Evolutionary conservation across 2,329 filamentous ascomycete species (phyloP), one percentile per base, ranked within the genome.

Genomic region (Pseudogymnoascus sp.): DNA sequence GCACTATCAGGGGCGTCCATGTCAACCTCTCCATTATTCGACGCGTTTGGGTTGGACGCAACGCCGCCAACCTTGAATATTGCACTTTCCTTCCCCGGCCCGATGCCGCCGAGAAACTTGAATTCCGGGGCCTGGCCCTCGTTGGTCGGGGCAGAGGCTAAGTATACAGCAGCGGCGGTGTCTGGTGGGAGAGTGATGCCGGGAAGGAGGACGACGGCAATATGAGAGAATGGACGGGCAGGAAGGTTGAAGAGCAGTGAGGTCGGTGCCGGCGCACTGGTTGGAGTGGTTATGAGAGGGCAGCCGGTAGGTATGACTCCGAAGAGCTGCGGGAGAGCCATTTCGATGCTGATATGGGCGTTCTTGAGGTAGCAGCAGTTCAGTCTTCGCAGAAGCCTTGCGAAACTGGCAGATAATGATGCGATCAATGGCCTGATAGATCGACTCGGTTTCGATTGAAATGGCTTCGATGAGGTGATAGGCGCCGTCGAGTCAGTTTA

Each of bases 161-260:
- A 83, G 77, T 97, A 97, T 67, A 99, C 93, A 56, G 92, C 90
- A 13, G 93, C 95, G 4, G 91, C 93, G 19, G 89, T 89, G 68
- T 85, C 83, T 3, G 83, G 79, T 0, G 93, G 93, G 0, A 99
- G 81, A 8, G 82, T 75, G 8, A 88, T 81, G 47, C 88, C 89
- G 0, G 95, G 96, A 0, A 97, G 84, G 37, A 97, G 81, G 78
- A 97, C 96, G 64, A 97, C 86, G 70, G 92, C 89, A 63, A 97
- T 83, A 74, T 97, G 92, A 14, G 88, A 86, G 74, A 95, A 91
- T 61, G 85, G 70, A 47, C 70, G 67, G 11, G 77, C 74, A 1
- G 74, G 74, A 63, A 84, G 76, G 60, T 76, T 75, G 75, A 82
- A 87, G 63, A 86, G 77, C 68, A 85, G 80, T n/a, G 80, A 82